Percentiles rank a stretch among this genome's conserved stretches.
Conservation (phyloP, 192 early-diverging fungal species). For the Ambispora gerdemannii region DNA sequence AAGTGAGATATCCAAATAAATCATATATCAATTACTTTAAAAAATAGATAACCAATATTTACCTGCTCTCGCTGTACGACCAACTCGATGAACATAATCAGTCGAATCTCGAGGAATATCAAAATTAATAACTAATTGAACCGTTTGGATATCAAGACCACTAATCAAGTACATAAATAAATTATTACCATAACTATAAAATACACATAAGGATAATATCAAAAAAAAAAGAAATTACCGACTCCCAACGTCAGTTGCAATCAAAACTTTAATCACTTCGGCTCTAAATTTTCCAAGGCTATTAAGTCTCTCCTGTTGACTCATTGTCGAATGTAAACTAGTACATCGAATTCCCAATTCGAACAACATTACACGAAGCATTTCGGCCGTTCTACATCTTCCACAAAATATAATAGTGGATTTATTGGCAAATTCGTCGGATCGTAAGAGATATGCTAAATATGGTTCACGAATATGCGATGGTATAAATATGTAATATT, state of each 20-base stretch:
- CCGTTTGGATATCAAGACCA: conserved; percentile 96
- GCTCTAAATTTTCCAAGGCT: conserved; percentile 92
- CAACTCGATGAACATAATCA: conserved; percentile 97
- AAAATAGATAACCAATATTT: background rate
- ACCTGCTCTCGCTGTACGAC: conserved; percentile 97
- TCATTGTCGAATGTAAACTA: conserved; percentile 90
- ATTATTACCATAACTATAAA: too few species aligned
- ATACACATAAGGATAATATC: background rate
- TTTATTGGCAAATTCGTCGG: conserved; percentile 65
- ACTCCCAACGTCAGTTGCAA: conserved; percentile 96
- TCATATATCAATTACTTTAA: background rate
- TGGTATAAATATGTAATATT: conserved; percentile 90
- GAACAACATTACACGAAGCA: conserved; percentile 79
- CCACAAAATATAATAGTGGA: conserved; percentile 93
- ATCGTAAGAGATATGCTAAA: conserved; percentile 73
- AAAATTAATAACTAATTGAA: conserved; percentile 91
- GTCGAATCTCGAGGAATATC: conserved; percentile 93
- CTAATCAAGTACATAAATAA: conserved; percentile 37
- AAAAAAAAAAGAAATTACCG: conserved; percentile 48
- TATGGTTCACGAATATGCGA: conserved; percentile 89
- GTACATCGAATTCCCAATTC: conserved; percentile 90
- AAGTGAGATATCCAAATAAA: background rate
- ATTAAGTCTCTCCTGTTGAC: conserved; percentile 84
- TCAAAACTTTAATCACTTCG: conserved; percentile 80
- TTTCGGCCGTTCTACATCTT: conserved; percentile 80